Evolutionary conservation across 2,329 filamentous ascomycete genomes (phyloP), one percentile per base, ranked within the genome.

Genomic region (Alternaria arborescens): DNA sequence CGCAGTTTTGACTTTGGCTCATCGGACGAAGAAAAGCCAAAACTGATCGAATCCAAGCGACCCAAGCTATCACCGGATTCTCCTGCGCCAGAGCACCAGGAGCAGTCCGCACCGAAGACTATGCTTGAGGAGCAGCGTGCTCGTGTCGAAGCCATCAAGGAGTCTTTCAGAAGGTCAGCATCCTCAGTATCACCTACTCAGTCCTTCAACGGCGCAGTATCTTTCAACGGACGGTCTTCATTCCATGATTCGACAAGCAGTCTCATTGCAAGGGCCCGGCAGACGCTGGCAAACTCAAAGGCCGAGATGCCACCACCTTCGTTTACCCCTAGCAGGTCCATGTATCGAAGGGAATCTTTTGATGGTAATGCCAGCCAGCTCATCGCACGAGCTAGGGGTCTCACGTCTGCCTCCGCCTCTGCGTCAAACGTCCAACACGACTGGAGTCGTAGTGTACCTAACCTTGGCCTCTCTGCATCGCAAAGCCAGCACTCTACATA

Each of bases 361-460:
- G 58, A 61, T 8, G 48, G 47, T 32, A 55, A 53, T 5, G 36
- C 63, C 0, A 70, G 66, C 50, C 57, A 48, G 3, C 53, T 73
- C 8, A 71, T 74, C 26, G 56, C 65, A 26, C 59, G 67, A 11
- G 70, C 68, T 18, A 67, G 63, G 4, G 61, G 63, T 6, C 38
- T 70, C 1, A 40, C 69, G 6, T 42, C 64, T 22, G 55, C 50
- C 8, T 4, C 57, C 32, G 18, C 52, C 62, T 41, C 60, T 46
- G 4, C 55, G 4, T 58, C 62, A 24, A 62, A 56, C 10, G 42
- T 64, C 8, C 61, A 68, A 8, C 70, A 71, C 32, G 69, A 73
- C 8, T 75, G 65, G 46, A 68, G 72, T 32, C 68, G 70, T 8
- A 75, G 72, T 53, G 71, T 72, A 3, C 71, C 72, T 18, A 69